Conservation (phyloP, 1,139 yeast genomes). For the Hemisphaericaspora xylanilytica region DNA sequence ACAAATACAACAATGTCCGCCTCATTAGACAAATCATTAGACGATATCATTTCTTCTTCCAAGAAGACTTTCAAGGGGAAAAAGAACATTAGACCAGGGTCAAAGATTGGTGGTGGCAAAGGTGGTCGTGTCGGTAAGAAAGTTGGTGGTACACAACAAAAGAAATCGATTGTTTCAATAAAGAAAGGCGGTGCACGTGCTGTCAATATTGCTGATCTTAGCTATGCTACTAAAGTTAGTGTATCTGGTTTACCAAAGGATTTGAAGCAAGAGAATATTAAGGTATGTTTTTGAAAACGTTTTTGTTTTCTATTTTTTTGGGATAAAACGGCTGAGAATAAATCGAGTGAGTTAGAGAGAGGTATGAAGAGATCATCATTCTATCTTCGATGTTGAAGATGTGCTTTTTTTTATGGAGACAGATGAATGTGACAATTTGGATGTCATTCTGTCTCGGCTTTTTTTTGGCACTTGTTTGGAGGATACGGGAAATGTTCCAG, state of each 20-base stretch:
- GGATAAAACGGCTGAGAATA: too few relatives aligned
- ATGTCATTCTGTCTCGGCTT: too few relatives aligned
- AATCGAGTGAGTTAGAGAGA: too few relatives aligned
- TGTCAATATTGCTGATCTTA: slow-evolving; percentile 44
- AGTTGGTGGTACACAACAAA: slow-evolving; percentile 23
- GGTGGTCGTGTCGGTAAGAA: slow-evolving; percentile 31
- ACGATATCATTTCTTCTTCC: slow-evolving; percentile 80
- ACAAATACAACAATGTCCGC: slow-evolving; percentile 37
- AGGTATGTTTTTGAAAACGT: slow-evolving; percentile 65
- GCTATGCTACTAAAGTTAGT: slow-evolving; percentile 69
- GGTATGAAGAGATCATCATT: too few relatives aligned
- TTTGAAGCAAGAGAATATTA: slow-evolving; percentile 71
- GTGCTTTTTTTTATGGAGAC: not conserved
- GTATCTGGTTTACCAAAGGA: slow-evolving; percentile 79
- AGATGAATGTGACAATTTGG: not conserved
- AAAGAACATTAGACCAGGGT: slow-evolving; percentile 27
- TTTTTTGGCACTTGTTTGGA: not conserved
- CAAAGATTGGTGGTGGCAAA: slow-evolving; percentile 25
- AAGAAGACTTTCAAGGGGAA: slow-evolving; percentile 30
- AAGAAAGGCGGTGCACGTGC: slow-evolving; percentile 38
- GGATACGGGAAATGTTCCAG: not conserved
- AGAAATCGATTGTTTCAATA: slow-evolving; percentile 36
- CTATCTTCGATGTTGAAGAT: not conserved
- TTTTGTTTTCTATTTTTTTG: too few relatives aligned
- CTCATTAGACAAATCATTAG: slow-evolving; percentile 84